phyloP scores from a whole-genome alignment of 306 rosid species.

The Argentina anserina region DNA sequence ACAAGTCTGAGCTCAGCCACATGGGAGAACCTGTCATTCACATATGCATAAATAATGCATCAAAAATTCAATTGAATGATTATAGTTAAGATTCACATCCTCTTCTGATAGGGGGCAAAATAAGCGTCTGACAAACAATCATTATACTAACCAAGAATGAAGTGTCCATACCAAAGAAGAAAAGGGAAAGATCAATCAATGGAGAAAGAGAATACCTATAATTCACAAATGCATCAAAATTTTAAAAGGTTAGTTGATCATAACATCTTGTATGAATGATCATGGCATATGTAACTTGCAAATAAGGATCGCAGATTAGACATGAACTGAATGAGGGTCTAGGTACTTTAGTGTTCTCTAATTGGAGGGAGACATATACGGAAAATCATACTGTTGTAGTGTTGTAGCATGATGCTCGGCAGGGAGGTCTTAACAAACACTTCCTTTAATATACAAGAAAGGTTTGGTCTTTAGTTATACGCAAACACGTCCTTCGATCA shows the following conservation, averaged over 20 bases:
- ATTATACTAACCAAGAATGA: not conserved
- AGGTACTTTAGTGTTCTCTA: not conserved
- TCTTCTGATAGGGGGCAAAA: not conserved
- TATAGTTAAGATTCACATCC: not conserved
- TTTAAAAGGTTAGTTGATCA: not conserved
- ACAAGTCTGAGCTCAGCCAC: constrained; percentile 19
- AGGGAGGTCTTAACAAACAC: too few species aligned
- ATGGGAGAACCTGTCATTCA: constrained; percentile 13
- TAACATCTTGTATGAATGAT: not conserved
- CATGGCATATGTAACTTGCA: too few species aligned
- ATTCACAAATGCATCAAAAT: not conserved
- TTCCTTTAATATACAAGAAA: too few species aligned
- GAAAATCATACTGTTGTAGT: too few species aligned
- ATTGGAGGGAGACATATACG: too few species aligned
- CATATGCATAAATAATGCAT: not conserved
- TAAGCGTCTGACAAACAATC: not conserved
- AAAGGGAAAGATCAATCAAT: not conserved
- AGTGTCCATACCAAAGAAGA: not conserved
- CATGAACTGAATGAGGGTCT: not conserved
- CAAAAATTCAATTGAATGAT: not conserved
- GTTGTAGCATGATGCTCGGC: too few species aligned
- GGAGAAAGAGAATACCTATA: not conserved
- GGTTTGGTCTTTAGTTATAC: too few species aligned
- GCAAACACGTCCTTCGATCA: too few species aligned
- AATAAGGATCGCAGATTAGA: not conserved